Conservation (phyloP, 75 land plant genomes). For the Ceratopteris richardii region DNA sequence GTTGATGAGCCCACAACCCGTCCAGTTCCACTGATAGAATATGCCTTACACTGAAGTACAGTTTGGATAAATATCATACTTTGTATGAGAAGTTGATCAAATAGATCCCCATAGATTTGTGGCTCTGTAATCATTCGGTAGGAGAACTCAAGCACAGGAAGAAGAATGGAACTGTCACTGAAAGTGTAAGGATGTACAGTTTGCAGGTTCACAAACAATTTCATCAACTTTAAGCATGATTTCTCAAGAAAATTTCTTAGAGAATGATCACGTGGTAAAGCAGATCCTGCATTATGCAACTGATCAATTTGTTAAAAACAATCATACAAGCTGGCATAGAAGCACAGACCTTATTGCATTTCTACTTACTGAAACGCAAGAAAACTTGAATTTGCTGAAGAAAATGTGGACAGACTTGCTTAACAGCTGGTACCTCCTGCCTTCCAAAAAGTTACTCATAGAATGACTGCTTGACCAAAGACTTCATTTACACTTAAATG, state of each 20-base stretch:
- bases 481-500: neutral
- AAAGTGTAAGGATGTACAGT: constrained; percentile 91
- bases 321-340: neutral
- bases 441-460: neutral
- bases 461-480: too few relatives aligned
- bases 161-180: constrained; percentile 59
- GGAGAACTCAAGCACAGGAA: constrained; percentile 73
- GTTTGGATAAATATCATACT: constrained; percentile 80
- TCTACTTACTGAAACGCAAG: constrained; percentile 75
- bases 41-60: constrained; percentile 80
- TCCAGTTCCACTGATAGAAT: constrained; percentile 61
- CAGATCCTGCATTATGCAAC: constrained; percentile 54
- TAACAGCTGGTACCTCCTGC: constrained; percentile 84
- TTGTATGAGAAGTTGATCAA: constrained; percentile 79
- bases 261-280: constrained; percentile 37
- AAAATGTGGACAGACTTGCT: constrained; percentile 73
- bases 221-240: constrained; percentile 83
- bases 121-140: constrained; percentile 66
- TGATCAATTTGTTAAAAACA: neutral
- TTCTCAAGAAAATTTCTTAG: constrained; percentile 56
- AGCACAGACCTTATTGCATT: neutral
- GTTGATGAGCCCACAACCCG: constrained; percentile 62
- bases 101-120: constrained; percentile 36
- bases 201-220: constrained; percentile 60
- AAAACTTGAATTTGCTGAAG: constrained; percentile 74